Evolutionary conservation across 2,329 filamentous ascomycete genomes (phyloP).

Genomic region (Aureobasidium vineae): DNA sequence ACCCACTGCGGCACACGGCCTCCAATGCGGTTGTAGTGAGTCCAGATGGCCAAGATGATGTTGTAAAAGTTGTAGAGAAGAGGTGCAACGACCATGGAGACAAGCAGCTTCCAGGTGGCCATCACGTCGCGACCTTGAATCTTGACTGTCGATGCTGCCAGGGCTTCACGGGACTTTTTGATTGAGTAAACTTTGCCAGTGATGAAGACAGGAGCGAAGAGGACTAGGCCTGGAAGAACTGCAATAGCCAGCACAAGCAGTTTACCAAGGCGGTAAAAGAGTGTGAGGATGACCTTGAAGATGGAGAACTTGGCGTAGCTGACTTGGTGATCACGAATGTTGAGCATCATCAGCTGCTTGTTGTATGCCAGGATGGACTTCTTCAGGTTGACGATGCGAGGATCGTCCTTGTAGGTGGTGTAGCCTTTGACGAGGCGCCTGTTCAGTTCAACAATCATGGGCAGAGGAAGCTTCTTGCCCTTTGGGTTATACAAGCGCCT

Average conservation of each 20-base stretch:
- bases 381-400: constrained; percentile 72
- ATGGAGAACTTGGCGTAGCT: constrained; percentile 84
- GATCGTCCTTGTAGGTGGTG: constrained; percentile 86
- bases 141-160: constrained; percentile 85
- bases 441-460: constrained; percentile 92
- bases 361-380: constrained; percentile 82
- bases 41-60: constrained; percentile 69
- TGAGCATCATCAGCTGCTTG: constrained; percentile 76
- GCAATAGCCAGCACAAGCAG: constrained; percentile 72
- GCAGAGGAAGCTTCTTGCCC: constrained; percentile 87
- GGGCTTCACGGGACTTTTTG: constrained; percentile 76
- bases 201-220: constrained; percentile 87
- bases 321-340: constrained; percentile 90
- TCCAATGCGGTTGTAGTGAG: constrained; percentile 76
- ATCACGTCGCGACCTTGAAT: constrained; percentile 85
- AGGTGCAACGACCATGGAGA: constrained; percentile 80
- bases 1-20: constrained; percentile 79
- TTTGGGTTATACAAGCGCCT: constrained; percentile 91
- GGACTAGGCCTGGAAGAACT: constrained; percentile 78
- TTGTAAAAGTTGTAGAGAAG: constrained; percentile 81
- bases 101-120: constrained; percentile 89
- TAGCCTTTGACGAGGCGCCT: constrained; percentile 88
- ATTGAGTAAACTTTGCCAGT: constrained; percentile 78
- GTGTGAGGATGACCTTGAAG: constrained; percentile 68
- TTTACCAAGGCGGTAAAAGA: constrained; percentile 78